Conservation (phyloP, 768 basidiomycete species). For the Gelatoporia subvermispora region DNA sequence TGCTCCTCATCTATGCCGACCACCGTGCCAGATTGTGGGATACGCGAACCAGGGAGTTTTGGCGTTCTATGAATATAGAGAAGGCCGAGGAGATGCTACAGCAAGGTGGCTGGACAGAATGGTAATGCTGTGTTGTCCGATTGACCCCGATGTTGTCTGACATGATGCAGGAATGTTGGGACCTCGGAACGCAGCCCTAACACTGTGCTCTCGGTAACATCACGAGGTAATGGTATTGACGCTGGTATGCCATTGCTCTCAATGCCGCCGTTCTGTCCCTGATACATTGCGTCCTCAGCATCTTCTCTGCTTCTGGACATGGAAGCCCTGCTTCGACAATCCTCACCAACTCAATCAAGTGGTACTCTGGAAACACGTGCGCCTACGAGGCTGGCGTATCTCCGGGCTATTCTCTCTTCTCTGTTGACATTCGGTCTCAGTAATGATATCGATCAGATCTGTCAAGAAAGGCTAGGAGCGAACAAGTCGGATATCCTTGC, state of each 20-base stretch:
- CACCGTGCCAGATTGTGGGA: conserved; percentile 87
- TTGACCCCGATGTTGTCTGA: not conserved
- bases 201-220: not conserved
- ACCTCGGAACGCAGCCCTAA: not conserved
- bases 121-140: conserved; percentile 38
- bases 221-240: not conserved
- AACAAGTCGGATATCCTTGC: conserved; percentile 21
- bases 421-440: conserved; percentile 70
- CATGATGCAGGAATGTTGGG: not conserved
- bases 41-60: conserved; percentile 72
- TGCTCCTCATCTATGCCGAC: conserved; percentile 73
- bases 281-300: conserved; percentile 7
- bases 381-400: conserved; percentile 43
- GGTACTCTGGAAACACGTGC: conserved; percentile 22
- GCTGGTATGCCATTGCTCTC: not conserved
- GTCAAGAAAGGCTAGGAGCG: conserved; percentile 52
- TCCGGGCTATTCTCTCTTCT: conserved; percentile 57
- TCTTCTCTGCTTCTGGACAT: conserved; percentile 27
- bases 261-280: not conserved
- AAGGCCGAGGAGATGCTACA: conserved; percentile 72
- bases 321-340: conserved; percentile 16
- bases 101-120: conserved; percentile 68
- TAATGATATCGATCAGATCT: conserved; percentile 64
- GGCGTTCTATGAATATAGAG: conserved; percentile 72
- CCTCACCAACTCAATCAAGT: not conserved